phyloP scores from a whole-genome alignment of 129 eudicot species.

The Sambucus nigra region DNA sequence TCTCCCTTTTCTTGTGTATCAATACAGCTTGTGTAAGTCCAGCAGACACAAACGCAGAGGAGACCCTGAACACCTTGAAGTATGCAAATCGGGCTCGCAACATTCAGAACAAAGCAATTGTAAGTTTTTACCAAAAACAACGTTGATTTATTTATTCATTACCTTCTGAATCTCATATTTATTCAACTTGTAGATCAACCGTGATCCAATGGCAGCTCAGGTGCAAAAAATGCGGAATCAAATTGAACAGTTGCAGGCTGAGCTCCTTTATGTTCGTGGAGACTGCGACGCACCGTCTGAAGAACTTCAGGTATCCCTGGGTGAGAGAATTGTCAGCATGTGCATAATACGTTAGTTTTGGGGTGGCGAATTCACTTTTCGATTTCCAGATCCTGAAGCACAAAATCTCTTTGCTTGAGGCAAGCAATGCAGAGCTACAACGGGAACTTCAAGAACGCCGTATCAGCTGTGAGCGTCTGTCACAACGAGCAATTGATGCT shows the following conservation, averaged over 20 bases:
- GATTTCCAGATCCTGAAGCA: conserved; percentile 56
- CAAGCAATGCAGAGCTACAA: conserved; percentile 59
- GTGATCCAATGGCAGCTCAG: conserved; percentile 87
- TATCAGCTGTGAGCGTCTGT: conserved; percentile 45
- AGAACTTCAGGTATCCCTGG: conserved; percentile 64
- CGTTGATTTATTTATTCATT: not conserved
- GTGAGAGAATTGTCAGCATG: not conserved
- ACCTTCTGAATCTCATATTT: conserved; percentile 3
- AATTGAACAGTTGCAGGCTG: conserved; percentile 86
- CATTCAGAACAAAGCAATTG: conserved; percentile 97
- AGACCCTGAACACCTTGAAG: conserved; percentile 84
- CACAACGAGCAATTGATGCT: conserved; percentile 78
- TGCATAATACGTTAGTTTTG: conserved; percentile 1
- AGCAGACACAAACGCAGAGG: conserved; percentile 98
- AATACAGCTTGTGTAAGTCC: conserved; percentile 88
- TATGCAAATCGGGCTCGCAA: conserved; percentile 98
- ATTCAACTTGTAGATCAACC: conserved; percentile 55
- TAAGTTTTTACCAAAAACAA: conserved; percentile 21
- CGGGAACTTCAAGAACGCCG: conserved; percentile 59
- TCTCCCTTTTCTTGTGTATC: conserved; percentile 1
- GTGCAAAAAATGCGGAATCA: conserved; percentile 80
- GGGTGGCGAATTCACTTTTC: conserved; percentile 2
- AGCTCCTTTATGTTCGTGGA: conserved; percentile 73
- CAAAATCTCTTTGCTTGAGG: conserved; percentile 77
- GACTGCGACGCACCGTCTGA: conserved; percentile 68